These are phyloP conservation scores for Cynara cardunculus DNA, from an alignment of 129 eudicot genomes.

Conservation along the genomic window DNA sequence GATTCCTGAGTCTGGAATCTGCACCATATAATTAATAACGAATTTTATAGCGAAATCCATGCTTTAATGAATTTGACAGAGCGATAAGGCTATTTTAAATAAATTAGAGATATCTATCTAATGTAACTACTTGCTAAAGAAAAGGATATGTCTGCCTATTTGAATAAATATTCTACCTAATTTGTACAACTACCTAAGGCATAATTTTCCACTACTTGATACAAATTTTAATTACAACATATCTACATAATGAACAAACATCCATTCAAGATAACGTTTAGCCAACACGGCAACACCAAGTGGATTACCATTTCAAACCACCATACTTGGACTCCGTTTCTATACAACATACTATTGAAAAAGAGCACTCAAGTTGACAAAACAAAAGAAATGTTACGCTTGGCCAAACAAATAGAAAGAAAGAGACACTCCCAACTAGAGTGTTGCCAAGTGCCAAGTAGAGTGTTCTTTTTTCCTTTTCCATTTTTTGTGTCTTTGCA, in stretches of 20 bases:
- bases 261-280: not conserved
- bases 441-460: too few species aligned
- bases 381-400: too few species aligned
- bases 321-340: not conserved
- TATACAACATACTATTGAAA: not conserved
- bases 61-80: not conserved
- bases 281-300: too few species aligned
- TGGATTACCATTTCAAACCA: too few species aligned
- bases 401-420: too few species aligned
- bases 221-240: not conserved
- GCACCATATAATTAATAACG: conserved; percentile 18
- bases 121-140: not conserved
- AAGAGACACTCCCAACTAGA: too few species aligned
- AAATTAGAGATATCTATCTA: not conserved
- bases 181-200: too few species aligned
- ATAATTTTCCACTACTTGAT: not conserved
- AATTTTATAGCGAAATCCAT: not conserved
- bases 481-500: too few species aligned
- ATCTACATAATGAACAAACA: not conserved
- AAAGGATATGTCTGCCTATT: too few species aligned
- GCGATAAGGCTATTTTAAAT: not conserved
- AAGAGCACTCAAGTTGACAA: not conserved
- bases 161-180: too few species aligned
- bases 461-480: too few species aligned
- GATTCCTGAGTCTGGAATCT: conserved; percentile 97